Conservation (phyloP, 23 red algal genomes). For the Cyanidium caldarium region DNA sequence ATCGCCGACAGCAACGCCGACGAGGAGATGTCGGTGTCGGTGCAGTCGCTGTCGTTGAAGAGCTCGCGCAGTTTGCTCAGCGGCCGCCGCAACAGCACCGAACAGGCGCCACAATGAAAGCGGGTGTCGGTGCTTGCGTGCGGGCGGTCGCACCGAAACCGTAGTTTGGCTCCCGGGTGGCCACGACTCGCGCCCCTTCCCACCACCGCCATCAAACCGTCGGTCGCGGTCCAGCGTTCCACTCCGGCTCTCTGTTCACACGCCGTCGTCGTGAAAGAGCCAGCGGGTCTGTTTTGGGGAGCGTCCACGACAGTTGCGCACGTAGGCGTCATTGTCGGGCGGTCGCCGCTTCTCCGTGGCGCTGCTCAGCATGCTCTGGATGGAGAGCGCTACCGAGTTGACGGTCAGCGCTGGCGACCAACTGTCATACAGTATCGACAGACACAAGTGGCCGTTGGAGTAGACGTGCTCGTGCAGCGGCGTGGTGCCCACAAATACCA, state of each 20-base stretch:
- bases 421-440: not conserved
- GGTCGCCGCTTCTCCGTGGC: constrained; percentile 16
- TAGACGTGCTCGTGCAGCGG: constrained; percentile 9
- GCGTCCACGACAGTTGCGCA: constrained; percentile 17
- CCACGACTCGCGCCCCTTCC: too few species aligned
- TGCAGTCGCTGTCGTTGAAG: not conserved
- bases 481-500: not conserved
- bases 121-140: too few species aligned
- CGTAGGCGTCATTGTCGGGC: constrained; percentile 15
- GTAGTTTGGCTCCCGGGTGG: too few species aligned
- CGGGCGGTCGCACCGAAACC: too few species aligned
- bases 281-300: constrained; percentile 17
- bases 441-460: constrained; percentile 8
- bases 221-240: too few species aligned
- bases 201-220: too few species aligned
- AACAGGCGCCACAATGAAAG: too few species aligned
- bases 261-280: constrained; percentile 24
- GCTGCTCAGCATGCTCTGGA: constrained; percentile 9
- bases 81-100: too few species aligned
- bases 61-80: too few species aligned
- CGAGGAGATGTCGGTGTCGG: not conserved
- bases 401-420: constrained; percentile 10
- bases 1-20: not conserved
- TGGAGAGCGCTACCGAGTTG: constrained; percentile 6
- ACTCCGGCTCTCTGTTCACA: too few species aligned